Percentiles rank a stretch among this genome's conserved stretches.
phyloP scores from a whole-genome alignment of 2,329 filamentous ascomycete species.

The Colletotrichum salicis region DNA sequence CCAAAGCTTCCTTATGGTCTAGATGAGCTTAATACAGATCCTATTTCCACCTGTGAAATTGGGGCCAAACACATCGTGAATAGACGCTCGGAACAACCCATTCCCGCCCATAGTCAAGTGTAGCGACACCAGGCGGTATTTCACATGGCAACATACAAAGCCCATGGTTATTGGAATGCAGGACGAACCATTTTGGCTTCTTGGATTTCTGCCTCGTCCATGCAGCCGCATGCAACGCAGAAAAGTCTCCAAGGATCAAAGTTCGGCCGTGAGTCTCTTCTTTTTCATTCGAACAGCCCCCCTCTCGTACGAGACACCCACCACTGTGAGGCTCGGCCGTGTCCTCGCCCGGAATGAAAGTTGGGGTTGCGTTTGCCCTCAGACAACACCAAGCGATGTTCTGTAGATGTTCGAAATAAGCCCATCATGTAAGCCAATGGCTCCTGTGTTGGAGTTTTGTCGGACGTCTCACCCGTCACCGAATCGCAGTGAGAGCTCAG shows the following conservation, averaged over 20 bases:
- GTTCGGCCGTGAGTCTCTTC: not conserved
- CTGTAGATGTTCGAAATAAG: not conserved
- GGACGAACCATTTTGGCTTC: conserved; percentile 1
- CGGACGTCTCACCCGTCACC: not conserved
- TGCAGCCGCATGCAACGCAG: no score
- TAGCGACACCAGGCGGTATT: not conserved
- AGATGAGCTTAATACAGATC: not conserved
- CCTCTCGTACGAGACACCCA: not conserved
- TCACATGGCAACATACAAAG: not conserved
- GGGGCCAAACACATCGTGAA: not conserved
- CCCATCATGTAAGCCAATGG: not conserved
- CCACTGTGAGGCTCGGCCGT: not conserved
- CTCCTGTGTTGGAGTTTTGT: no score
- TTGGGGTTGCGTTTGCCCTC: not conserved
- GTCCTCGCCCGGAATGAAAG: no score
- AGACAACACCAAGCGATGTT: not conserved
- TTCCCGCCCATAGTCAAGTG: not conserved
- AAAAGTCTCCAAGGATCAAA: not conserved
- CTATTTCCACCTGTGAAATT: not conserved
- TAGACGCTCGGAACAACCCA: not conserved
- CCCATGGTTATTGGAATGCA: not conserved
- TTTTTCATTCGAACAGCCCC: not conserved
- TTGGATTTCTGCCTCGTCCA: not conserved
- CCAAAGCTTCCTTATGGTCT: not conserved
- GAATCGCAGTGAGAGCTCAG: not conserved